Evolutionary conservation across 768 basidiomycete species (phyloP).

Genomic region (button mushroom (Agaricus bisporus)): DNA sequence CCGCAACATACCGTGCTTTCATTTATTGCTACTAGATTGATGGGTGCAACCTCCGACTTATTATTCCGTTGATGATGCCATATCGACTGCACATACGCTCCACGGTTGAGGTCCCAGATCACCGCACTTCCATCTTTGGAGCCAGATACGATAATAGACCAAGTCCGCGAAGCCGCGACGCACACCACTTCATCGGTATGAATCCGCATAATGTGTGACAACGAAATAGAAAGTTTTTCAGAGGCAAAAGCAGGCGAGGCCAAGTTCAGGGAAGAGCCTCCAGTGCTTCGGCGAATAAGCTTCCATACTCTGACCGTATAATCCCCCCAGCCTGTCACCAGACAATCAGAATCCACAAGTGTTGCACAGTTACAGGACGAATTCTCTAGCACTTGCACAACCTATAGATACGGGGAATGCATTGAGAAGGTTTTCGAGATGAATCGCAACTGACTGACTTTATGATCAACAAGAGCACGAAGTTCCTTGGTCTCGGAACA

Average conservation of each 20-base stretch:
- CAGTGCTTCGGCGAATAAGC: conserved; percentile 33
- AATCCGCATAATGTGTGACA: conserved; percentile 75
- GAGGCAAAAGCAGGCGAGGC: conserved; percentile 3
- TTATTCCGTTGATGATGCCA: conserved; percentile 48
- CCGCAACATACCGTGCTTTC: conserved; percentile 70
- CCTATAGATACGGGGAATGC: conserved; percentile 26
- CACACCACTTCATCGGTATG: conserved; percentile 66
- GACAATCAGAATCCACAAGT: conserved; percentile 66
- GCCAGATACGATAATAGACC: conserved; percentile 82
- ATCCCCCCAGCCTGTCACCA: conserved; percentile 79
- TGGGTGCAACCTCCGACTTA: conserved; percentile 29
- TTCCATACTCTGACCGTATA: conserved; percentile 84
- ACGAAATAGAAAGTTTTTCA: conserved; percentile 21
- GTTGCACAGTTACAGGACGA: conserved; percentile 66
- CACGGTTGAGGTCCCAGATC: conserved; percentile 86
- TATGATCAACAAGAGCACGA: conserved; percentile 56
- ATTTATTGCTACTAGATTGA: conserved; percentile 72
- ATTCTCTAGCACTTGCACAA: conserved; percentile 74
- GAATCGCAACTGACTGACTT: conserved; percentile 41
- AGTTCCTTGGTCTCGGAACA: conserved; percentile 46
- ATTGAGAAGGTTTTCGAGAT: background rate
- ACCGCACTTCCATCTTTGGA: conserved; percentile 83
- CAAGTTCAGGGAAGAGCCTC: conserved; percentile 8
- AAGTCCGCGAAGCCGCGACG: conserved; percentile 68
- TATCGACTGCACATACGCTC: conserved; percentile 74